Percentiles rank a stretch among this genome's conserved stretches.
phyloP scores from a whole-genome alignment of 192 early-diverging fungal species.

The Entomortierella beljakovae region DNA sequence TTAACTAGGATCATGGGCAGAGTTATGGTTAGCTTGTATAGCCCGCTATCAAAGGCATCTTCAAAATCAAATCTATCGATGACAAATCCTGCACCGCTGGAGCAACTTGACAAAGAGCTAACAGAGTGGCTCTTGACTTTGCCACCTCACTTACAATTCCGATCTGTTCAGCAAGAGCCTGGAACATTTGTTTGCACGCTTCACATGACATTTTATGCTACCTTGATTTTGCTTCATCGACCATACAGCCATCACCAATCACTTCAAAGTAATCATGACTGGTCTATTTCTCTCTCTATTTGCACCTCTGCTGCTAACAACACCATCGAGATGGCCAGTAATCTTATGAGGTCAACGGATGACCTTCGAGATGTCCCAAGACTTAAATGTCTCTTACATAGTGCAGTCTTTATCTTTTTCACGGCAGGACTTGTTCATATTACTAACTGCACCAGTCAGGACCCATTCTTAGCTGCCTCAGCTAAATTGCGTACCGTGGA shows the following conservation, averaged over 20 bases:
- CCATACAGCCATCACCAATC: slow-evolving; percentile 60
- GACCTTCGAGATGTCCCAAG: slow-evolving; percentile 32
- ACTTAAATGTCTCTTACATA: slow-evolving; percentile 35
- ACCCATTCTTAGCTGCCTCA: slow-evolving; percentile 44
- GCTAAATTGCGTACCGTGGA: slow-evolving; percentile 52
- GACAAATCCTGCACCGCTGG: slow-evolving; percentile 56
- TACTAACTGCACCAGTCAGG: slow-evolving; percentile 47
- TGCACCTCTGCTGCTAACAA: slow-evolving; percentile 57
- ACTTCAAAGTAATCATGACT: slow-evolving; percentile 18
- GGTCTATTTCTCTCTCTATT: slow-evolving; percentile 49
- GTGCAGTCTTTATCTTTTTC: slow-evolving; percentile 52
- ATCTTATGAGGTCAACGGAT: slow-evolving; percentile 38
- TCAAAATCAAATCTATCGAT: slow-evolving; percentile 32
- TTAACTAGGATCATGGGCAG: slow-evolving; percentile 49
- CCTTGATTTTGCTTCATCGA: slow-evolving; percentile 65
- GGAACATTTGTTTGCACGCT: slow-evolving; percentile 51
- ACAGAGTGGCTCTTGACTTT: slow-evolving; percentile 60
- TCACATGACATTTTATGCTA: slow-evolving; percentile 66
- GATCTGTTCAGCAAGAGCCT: slow-evolving; percentile 51
- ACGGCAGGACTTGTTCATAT: slow-evolving; percentile 56
- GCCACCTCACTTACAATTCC: slow-evolving; percentile 64
- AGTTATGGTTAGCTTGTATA: slow-evolving; percentile 54
- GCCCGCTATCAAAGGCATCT: slow-evolving; percentile 39
- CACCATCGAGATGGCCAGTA: slow-evolving; percentile 54
- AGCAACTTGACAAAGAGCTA: slow-evolving; percentile 57